These are phyloP conservation scores for Candida sanyaensis DNA, from an alignment of 1,139 yeast genomes.

Conservation along the genomic window DNA sequence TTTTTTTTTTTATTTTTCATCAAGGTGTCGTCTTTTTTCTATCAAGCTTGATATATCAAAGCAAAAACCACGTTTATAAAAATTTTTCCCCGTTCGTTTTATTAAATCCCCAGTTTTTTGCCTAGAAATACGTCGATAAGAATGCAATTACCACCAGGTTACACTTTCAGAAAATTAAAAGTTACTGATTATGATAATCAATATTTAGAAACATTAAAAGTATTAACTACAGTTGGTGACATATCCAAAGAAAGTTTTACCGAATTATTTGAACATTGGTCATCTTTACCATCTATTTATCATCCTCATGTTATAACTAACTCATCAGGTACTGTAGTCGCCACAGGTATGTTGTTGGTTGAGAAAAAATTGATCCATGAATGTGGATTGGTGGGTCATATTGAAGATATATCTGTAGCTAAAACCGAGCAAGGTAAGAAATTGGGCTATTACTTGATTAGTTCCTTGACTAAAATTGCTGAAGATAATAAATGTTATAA, in stretches of 20 bases:
- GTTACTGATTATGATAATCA: constrained; percentile 48
- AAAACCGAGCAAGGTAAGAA: constrained; percentile 78
- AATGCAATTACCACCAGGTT: constrained; percentile 49
- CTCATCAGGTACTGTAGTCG: constrained; percentile 44
- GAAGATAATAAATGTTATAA: constrained; percentile 73
- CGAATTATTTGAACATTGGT: constrained; percentile 51
- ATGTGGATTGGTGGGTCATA: constrained; percentile 88
- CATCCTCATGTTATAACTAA: constrained; percentile 64
- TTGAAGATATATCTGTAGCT: constrained; percentile 90
- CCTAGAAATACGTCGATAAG: constrained; percentile 1
- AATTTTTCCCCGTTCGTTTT: not conserved
- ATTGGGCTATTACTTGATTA: constrained; percentile 70
- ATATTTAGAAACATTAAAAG: constrained; percentile 51
- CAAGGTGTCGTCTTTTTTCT: no score
- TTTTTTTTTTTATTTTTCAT: no score
- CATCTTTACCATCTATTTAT: constrained; percentile 43
- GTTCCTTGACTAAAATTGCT: constrained; percentile 62
- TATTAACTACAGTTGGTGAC: constrained; percentile 67
- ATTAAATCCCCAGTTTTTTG: not conserved
- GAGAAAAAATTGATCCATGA: constrained; percentile 72
- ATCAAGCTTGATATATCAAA: no score
- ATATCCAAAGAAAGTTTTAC: constrained; percentile 45
- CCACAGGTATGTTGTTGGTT: constrained; percentile 50
- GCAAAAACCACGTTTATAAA: no score
- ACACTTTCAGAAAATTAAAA: constrained; percentile 50